Evolutionary conservation across 441 rosid species (phyloP), one percentile per base, ranked within the genome.

Genomic region (Croton laevigatus): DNA sequence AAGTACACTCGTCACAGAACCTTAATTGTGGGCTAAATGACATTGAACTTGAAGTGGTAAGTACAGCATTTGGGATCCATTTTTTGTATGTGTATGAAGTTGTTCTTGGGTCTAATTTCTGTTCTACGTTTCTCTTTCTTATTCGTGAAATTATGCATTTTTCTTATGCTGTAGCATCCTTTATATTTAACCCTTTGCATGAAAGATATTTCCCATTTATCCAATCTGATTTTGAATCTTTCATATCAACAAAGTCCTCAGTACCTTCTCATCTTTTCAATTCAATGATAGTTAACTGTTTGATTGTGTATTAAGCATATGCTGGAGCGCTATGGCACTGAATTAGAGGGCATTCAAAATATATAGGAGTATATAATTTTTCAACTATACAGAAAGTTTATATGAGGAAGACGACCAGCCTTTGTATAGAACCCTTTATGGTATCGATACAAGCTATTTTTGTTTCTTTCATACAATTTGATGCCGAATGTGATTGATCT

Each of bases 31-130:
- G 53, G 65, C 46, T 69, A 49, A 66, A 80, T 78, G 84, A 78
- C 51, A 58, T 73, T 54, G 81, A 78, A 73, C 64, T 64, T 76
- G 74, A 81, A 75, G 79, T 71, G 80, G 93, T 84, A 78, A 81
- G 87, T 72, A 48, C 70, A 27, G 42, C 12, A 22, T 36, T 53
- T 64, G 8, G 68, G 65, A 13, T 66, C 62, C 51, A 55, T 11
- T 48, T 63, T 27, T 65, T 61, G 45, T 55, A 37, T 66, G 46
- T 64, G 53, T 12, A 53, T 65, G 42, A 65, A 67, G 27, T 55
- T 42, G 70, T 36, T 61, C 40, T 14, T 52, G 53, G 66, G 16
- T 55, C 23, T 40, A 58, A 48, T 32, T 76, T 63, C 19, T 59
- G 32, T 65, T 53, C 45, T 68, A 51, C 10, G 53, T 36, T 66